Conservation (phyloP, 2,329 filamentous ascomycete genomes). For the Helotiales sp. region DNA sequence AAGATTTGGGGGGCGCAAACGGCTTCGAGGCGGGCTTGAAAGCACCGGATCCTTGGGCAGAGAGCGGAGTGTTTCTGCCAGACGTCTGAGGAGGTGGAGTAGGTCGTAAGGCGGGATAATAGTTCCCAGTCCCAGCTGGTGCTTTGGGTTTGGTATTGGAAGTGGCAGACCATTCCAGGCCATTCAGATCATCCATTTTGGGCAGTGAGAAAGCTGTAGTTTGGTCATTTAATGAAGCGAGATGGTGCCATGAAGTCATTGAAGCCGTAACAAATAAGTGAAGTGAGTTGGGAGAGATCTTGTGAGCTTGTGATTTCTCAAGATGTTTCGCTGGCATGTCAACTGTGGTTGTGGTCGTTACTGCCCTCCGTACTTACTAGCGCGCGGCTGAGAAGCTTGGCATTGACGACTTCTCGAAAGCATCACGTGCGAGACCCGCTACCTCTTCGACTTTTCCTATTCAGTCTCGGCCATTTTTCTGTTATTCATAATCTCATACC, state of each 20-base stretch:
- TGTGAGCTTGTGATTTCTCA: background rate
- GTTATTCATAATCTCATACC: no score
- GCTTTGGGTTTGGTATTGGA: slow-evolving; percentile 42
- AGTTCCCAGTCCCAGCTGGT: slow-evolving; percentile 42
- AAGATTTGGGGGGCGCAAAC: slow-evolving; percentile 44
- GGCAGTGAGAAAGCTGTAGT: background rate
- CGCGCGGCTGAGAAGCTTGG: background rate
- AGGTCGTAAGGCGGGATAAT: slow-evolving; percentile 53
- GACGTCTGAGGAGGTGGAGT: slow-evolving; percentile 49
- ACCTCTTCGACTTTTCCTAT: background rate
- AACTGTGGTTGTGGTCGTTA: background rate
- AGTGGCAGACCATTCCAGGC: slow-evolving; percentile 56
- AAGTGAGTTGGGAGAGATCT: background rate
- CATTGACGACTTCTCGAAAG: background rate
- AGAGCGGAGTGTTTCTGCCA: slow-evolving; percentile 55
- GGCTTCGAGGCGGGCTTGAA: slow-evolving; percentile 30
- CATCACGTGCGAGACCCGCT: background rate
- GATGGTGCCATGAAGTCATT: slow-evolving; percentile 20
- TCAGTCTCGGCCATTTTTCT: background rate
- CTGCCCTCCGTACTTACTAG: background rate
- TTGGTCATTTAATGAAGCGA: slow-evolving; percentile 14
- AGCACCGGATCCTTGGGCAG: slow-evolving; percentile 41
- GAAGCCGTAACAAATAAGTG: background rate
- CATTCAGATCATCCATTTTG: slow-evolving; percentile 62
- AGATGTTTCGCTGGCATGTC: slow-evolving; percentile 9